Evolutionary conservation across 495 filamentous ascomycete species (phyloP).

Genomic region (Penicillium mononematosum): DNA sequence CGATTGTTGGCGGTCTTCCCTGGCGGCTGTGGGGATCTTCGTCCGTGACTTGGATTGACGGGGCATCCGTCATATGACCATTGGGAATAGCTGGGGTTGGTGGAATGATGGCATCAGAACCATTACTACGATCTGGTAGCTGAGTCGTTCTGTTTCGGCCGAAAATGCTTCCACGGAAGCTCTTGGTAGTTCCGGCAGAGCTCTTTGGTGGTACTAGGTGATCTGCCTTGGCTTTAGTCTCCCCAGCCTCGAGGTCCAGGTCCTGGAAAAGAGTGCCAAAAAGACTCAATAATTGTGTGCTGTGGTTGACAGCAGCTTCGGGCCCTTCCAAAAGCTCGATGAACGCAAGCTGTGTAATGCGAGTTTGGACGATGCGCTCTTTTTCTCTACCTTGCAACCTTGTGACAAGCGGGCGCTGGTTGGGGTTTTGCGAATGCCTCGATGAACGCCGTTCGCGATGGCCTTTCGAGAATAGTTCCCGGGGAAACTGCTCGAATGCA

Average conservation of each 20-base stretch:
- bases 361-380: conserved; percentile 79
- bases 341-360: conserved; percentile 89
- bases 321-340: conserved; percentile 79
- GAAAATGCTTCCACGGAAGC: conserved; percentile 73
- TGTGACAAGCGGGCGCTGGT: conserved; percentile 58
- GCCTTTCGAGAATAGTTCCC: conserved; percentile 57
- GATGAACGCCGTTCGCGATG: conserved; percentile 35
- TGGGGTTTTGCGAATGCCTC: conserved; percentile 34
- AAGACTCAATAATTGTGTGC: conserved; percentile 76
- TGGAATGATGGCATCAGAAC: conserved; percentile 15
- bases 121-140: conserved; percentile 29
- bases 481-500: conserved; percentile 78
- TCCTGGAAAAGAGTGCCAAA: conserved; percentile 76
- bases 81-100: conserved; percentile 23
- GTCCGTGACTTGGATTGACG: conserved; percentile 50
- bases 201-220: conserved; percentile 62
- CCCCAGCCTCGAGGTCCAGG: conserved; percentile 35
- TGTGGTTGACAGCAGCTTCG: conserved; percentile 77
- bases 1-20: conserved; percentile 27
- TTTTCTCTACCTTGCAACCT: conserved; percentile 76
- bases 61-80: conserved; percentile 31
- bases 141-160: conserved; percentile 49
- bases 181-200: conserved; percentile 68
- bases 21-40: conserved; percentile 33
- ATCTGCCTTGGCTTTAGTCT: conserved; percentile 23